Evolutionary conservation across 2,329 filamentous ascomycete genomes (phyloP).

Genomic region (Onygenales sp.): DNA sequence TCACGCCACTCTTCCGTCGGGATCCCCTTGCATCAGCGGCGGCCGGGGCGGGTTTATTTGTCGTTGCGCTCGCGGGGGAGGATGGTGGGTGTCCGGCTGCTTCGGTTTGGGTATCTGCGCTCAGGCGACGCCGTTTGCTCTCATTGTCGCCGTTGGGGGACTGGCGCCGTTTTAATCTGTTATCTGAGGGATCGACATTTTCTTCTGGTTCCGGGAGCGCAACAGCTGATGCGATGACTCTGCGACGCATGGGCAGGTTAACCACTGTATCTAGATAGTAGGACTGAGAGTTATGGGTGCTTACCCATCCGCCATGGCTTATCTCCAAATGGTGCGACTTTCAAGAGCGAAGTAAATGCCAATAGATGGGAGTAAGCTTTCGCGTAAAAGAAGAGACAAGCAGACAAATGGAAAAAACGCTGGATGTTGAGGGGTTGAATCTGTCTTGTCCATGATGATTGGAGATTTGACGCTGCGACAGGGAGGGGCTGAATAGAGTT

Average conservation of each 20-base stretch:
- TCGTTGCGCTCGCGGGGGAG: slow-evolving; percentile 13
- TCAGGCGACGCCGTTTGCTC: slow-evolving; percentile 45
- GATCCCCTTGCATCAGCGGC: slow-evolving; percentile 7
- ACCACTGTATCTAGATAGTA: too few species aligned
- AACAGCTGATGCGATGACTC: slow-evolving; percentile 45
- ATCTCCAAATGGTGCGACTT: too few species aligned
- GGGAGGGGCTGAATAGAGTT: neutral
- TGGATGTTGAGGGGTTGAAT: neutral
- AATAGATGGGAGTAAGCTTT: too few species aligned
- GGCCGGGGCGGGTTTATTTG: neutral
- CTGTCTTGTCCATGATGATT: neutral
- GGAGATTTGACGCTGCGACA: neutral
- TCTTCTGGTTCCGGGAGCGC: slow-evolving; percentile 38
- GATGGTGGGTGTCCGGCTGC: slow-evolving; percentile 6
- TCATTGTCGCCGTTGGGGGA: slow-evolving; percentile 39
- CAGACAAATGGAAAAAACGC: neutral
- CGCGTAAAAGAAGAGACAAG: neutral
- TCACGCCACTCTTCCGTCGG: slow-evolving; percentile 22
- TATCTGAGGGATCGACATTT: slow-evolving; percentile 20
- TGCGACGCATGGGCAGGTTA: slow-evolving; percentile 9
- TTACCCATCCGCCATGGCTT: slow-evolving; percentile 10
- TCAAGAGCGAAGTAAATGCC: too few species aligned
- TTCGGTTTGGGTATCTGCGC: slow-evolving; percentile 21
- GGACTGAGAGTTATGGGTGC: neutral
- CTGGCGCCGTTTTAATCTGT: slow-evolving; percentile 42